phyloP scores from a whole-genome alignment of 495 filamentous ascomycete genomes.

The Astrothelium subdiscretum region DNA sequence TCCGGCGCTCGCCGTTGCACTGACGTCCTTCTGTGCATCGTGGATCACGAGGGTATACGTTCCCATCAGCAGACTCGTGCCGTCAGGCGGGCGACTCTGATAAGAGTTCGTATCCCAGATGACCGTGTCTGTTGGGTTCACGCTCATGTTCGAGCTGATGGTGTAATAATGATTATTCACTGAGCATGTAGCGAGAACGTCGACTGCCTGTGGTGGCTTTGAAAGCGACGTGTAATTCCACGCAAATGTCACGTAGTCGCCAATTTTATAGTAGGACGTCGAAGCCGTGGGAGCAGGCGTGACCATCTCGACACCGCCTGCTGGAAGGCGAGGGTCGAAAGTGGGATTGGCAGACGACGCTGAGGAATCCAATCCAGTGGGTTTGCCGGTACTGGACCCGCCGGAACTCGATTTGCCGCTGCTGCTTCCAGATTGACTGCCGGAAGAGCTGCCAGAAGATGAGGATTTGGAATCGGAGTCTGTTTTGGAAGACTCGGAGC shows the following conservation, averaged over 20 bases:
- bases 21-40: constrained; percentile 54
- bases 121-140: constrained; percentile 42
- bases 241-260: constrained; percentile 68
- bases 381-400: constrained; percentile 13
- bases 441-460: constrained; percentile 1
- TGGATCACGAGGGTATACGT: constrained; percentile 78
- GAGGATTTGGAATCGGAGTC: constrained; percentile 1
- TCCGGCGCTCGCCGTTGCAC: constrained; percentile 54
- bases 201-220: constrained; percentile 62
- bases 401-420: constrained; percentile 9
- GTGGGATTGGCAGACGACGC: constrained; percentile 34
- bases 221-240: constrained; percentile 94
- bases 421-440: background rate
- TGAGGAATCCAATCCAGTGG: constrained; percentile 14
- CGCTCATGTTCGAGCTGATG: constrained; percentile 51
- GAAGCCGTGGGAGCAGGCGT: constrained; percentile 50
- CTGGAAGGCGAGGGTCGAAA: constrained; percentile 47
- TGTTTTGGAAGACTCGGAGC: background rate
- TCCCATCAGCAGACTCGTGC: constrained; percentile 52
- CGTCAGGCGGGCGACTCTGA: constrained; percentile 40
- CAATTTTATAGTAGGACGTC: constrained; percentile 76
- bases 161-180: constrained; percentile 54
- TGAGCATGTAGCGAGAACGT: constrained; percentile 72
- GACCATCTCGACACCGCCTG: constrained; percentile 73
- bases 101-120: constrained; percentile 75